Evolutionary conservation across 1,284 basidiomycete species (phyloP).

Genomic region (Cryptococcus sp.): DNA sequence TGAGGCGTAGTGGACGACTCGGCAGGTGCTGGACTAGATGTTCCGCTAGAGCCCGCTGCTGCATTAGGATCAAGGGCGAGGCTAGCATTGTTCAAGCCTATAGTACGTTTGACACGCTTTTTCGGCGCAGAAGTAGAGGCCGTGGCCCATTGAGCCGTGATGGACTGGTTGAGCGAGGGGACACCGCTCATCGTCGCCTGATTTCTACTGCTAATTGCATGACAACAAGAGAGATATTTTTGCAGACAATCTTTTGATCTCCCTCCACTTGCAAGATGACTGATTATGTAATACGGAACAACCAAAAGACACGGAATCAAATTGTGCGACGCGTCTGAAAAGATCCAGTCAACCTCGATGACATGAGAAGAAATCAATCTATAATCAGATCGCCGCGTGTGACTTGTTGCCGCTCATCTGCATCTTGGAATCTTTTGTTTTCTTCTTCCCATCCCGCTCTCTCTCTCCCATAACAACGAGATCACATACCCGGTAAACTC

Average conservation of each 20-base stretch:
- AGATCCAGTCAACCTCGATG: background rate
- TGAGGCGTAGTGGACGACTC: conserved; percentile 5
- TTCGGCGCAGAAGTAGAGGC: conserved; percentile 16
- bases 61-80: background rate
- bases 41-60: background rate
- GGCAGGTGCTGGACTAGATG: conserved; percentile 2
- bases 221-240: too few relatives aligned
- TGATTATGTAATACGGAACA: background rate
- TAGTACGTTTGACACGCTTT: conserved; percentile 21
- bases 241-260: background rate
- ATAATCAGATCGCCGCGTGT: background rate
- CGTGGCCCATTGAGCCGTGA: conserved; percentile 45
- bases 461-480: background rate
- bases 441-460: background rate
- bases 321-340: background rate
- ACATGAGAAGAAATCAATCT: conserved; percentile 1
- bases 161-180: conserved; percentile 41
- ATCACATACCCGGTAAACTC: too few relatives aligned
- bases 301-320: background rate
- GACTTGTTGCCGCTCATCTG: background rate
- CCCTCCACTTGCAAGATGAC: background rate
- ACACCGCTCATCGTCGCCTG: conserved; percentile 25
- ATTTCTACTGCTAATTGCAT: too few relatives aligned
- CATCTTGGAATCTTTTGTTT: conserved; percentile 2
- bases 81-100: conserved; percentile 15